Evolutionary conservation across 805 yeast species (phyloP).

Genomic region (Tetrapisispora fleetii): DNA sequence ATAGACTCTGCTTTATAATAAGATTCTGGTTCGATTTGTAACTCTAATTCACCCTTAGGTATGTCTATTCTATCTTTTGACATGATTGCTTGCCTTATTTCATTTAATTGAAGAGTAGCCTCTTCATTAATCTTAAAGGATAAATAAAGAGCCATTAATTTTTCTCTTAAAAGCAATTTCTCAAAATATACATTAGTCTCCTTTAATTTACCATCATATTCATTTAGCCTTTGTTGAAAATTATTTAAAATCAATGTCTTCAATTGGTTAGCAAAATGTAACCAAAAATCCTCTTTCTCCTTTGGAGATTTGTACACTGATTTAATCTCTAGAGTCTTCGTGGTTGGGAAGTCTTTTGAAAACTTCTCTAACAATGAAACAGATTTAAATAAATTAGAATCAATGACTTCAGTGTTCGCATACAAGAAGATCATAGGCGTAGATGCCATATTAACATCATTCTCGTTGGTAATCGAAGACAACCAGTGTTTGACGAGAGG

Average conservation of each 20-base stretch:
- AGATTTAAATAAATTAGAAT: slow-evolving; percentile 26
- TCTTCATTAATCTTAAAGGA: slow-evolving; percentile 21
- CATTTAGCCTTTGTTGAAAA: slow-evolving; percentile 19
- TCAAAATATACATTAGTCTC: slow-evolving; percentile 5
- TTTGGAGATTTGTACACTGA: slow-evolving; percentile 27
- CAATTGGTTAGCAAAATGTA: slow-evolving; percentile 15
- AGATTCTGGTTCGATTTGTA: slow-evolving; percentile 11
- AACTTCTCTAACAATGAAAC: slow-evolving; percentile 25
- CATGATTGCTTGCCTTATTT: slow-evolving; percentile 8
- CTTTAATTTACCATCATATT: slow-evolving; percentile 7
- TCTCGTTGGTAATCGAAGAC: slow-evolving; percentile 8
- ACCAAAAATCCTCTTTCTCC: slow-evolving; percentile 26
- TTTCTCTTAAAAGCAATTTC: slow-evolving; percentile 15
- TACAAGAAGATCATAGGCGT: slow-evolving; percentile 21
- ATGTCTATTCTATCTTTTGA: slow-evolving; percentile 3
- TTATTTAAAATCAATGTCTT: slow-evolving; percentile 17
- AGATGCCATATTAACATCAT: not conserved
- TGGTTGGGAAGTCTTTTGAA: slow-evolving; percentile 25
- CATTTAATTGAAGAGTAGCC: slow-evolving; percentile 14
- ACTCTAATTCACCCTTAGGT: slow-evolving; percentile 16
- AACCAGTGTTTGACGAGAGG: slow-evolving; percentile 82
- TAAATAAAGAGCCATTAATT: slow-evolving; percentile 18
- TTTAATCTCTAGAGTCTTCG: slow-evolving; percentile 22
- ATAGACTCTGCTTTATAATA: slow-evolving; percentile 5
- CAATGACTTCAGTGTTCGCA: slow-evolving; percentile 24